Evolutionary conservation across 2,329 filamentous ascomycete genomes (phyloP), one percentile per base, ranked within the genome.

Genomic region (Plectosphaerella plurivora): DNA sequence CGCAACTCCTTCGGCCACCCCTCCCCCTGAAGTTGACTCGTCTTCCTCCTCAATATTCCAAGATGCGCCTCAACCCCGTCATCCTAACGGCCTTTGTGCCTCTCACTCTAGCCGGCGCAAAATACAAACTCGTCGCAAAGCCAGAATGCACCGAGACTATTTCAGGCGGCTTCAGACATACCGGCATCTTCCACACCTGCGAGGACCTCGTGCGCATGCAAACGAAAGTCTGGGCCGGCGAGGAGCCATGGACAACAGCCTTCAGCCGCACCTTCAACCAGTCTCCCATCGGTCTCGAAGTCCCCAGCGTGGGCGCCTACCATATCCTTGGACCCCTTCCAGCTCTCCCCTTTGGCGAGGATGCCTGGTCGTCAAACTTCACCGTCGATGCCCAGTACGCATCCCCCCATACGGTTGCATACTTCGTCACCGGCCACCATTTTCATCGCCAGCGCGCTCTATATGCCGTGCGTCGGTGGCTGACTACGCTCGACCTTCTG

Each of bases 131-230:
- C 41, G 41, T 44, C 41, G 41, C 41, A 9, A 44, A 44, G 41
- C 41, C 41, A 5, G 41, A 18, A 9, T 44, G 41, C 41, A 44
- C 18, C 16, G 41, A 44, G 41, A 44, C 41, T 16, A 44, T 44
- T n/a, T 12, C 18, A 16, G 41, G 41, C 16, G 41, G 41, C n/a
- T 44, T 47, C 45, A n/a, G 14, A 15, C 45, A 47, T 15, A 25
- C 45, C 6, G 45, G 45, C 25, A 54, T 63, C 4, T 65, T 73
- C 16, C 69, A 73, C 51, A 71, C 68, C 0, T 47, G 57, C 2
- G 50, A 57, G 2, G 71, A 74, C 49, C 68, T 77, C 45, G 59
- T 64, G 10, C 68, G 74, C 6, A 70, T 77, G 51, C 67, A 66
- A 24, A 59, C 58, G 4, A 68, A 71, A 48, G 66, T 73, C 24